A percentile compares a stretch with the other conserved stretches of the same genome.
Conservation (phyloP, 23 red algal genomes). For the Gracilariopsis chorda region DNA sequence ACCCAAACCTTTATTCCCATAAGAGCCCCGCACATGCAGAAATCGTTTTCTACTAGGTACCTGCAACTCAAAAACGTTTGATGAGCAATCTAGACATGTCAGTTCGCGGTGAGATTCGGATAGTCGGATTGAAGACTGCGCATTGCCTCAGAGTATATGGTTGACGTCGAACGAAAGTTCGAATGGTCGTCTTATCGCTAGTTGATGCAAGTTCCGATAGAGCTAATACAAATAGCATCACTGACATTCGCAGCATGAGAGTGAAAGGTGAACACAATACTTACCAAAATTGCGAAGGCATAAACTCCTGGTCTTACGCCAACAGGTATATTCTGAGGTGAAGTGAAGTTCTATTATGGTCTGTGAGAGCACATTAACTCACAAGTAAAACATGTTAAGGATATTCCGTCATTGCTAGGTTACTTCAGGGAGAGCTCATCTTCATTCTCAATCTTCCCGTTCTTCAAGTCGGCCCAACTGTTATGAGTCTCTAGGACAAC, state of each 20-base stretch:
- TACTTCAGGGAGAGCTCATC: conserved; percentile 66
- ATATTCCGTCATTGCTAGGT: not conserved
- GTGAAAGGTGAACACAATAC: too few relatives aligned
- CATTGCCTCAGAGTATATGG: not conserved
- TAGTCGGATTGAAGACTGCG: too few relatives aligned
- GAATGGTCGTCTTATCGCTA: not conserved
- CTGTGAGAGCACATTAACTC: not conserved
- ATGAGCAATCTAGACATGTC: too few relatives aligned
- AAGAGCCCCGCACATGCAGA: too few relatives aligned
- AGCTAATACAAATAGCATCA: conserved; percentile 6
- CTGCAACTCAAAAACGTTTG: too few relatives aligned
- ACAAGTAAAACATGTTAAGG: not conserved
- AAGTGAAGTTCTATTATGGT: not conserved
- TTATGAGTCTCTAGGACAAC: conserved; percentile 84
- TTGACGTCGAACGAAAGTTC: not conserved
- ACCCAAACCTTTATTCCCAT: too few relatives aligned
- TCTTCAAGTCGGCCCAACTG: conserved; percentile 70
- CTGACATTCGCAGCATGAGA: too few relatives aligned
- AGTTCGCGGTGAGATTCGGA: too few relatives aligned
- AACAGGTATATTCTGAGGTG: not conserved
- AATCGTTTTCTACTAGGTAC: too few relatives aligned
- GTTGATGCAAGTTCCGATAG: conserved; percentile 5
- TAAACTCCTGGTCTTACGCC: too few relatives aligned
- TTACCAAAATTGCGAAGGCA: too few relatives aligned
- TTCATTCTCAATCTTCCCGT: conserved; percentile 74